These are phyloP conservation scores for Meira miltonrushii DNA, from an alignment of 1,284 basidiomycete species.

Conservation along the genomic window DNA sequence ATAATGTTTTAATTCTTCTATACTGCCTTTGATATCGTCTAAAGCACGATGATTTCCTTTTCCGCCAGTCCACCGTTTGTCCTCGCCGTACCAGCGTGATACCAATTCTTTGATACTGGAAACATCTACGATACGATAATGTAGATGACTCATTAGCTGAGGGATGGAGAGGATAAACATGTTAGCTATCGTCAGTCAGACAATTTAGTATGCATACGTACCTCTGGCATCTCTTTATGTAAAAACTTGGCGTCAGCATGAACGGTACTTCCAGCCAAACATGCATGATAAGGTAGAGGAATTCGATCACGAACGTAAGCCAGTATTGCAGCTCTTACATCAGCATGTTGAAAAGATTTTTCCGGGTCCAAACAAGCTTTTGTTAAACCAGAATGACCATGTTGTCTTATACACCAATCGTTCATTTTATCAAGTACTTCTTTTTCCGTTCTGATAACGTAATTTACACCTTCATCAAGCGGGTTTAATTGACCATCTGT, in stretches of 20 bases:
- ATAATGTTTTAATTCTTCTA: conserved; percentile 52
- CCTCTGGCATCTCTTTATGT: conserved; percentile 67
- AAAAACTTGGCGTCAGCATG: conserved; percentile 72
- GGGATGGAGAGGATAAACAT: conserved; percentile 12
- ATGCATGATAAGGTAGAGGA: conserved; percentile 57
- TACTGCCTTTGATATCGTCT: conserved; percentile 70
- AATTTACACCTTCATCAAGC: conserved; percentile 69
- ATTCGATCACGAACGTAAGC: conserved; percentile 56
- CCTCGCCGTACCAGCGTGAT: conserved; percentile 66
- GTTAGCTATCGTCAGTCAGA: not conserved
- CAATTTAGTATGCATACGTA: conserved; percentile 25
- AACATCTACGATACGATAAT: conserved; percentile 58
- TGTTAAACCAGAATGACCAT: conserved; percentile 29
- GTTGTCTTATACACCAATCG: conserved; percentile 26
- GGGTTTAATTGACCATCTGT: conserved; percentile 71
- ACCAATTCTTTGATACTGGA: conserved; percentile 72
- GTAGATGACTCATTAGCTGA: conserved; percentile 52
- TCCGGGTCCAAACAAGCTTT: conserved; percentile 20
- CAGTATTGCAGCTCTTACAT: conserved; percentile 53
- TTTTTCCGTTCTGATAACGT: conserved; percentile 66
- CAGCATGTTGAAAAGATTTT: conserved; percentile 45
- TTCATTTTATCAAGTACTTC: conserved; percentile 58
- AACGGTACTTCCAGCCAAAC: conserved; percentile 74
- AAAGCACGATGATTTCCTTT: conserved; percentile 58
- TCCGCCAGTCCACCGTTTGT: conserved; percentile 37